Base-by-base conservation (phyloP, 306 rosid species). In the Lagenaria siceraria region DNA sequence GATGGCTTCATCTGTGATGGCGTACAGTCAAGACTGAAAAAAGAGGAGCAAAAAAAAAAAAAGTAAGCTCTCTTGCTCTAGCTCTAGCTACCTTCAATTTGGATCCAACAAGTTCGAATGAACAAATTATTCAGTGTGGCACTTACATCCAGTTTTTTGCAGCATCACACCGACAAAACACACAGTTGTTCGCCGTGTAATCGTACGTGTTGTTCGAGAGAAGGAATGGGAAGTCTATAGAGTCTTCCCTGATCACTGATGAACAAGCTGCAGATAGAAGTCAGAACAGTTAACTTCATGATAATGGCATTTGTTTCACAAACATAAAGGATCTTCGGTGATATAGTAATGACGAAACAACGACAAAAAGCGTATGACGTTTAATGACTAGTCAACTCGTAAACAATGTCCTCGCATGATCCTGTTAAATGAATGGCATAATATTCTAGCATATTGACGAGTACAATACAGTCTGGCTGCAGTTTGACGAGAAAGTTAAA, bases 141-240 rank as follows among this genome's bases (percentile, higher is more conserved):
- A 71, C 76, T 88, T 63, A 93, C 97, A 54, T 69, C 63, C 22
- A 82, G 36, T 79, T 85, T 62, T 71, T 84, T 5, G 82, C 66
- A 25, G 86, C 75, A 35, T 82, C 77, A 29, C 97, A 87, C 10
- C 38, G 78, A 90, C 99, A 95, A 79, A 83, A 88, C 24, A 95
- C 89, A 35, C 99, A 95, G 17, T 79, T 55, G 53, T 78, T 35
- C 12, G 99, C 99, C 8, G 97, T 92, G 70, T 87, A 84, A 54
- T 36, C 64, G 22, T 85, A 80, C 43, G 91, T 87, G 10, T 68
- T 83, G 31, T 82, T 87, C 6, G 97, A 51, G 22, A 90, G 88
- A 38, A 88, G 92, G 43, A 92, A 59, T 1, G 91, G 88, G 82
- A n/a, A 72, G 76, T 92, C 97, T 40, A 74, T 12, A 1, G 97